A percentile compares a stretch with the other conserved stretches of the same genome.
phyloP scores from a whole-genome alignment of 768 basidiomycete species.

The Chalciporus chontae region DNA sequence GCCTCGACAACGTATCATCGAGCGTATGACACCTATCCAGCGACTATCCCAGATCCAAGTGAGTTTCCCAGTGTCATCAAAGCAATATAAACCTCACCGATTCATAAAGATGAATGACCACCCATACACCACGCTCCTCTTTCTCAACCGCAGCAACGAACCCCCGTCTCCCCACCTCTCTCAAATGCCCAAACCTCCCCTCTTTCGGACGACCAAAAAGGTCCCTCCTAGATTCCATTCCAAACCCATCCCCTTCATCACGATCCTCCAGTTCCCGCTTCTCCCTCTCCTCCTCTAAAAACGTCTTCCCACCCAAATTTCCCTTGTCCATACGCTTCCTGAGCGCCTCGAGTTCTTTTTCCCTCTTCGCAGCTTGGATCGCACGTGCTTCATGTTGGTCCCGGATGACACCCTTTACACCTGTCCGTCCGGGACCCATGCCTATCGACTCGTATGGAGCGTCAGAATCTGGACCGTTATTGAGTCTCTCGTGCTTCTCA shows the following conservation, averaged over 20 bases:
- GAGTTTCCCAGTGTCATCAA: neutral
- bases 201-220: slow-evolving; percentile 47
- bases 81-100: slow-evolving; percentile 46
- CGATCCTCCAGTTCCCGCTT: slow-evolving; percentile 44
- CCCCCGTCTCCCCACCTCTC: slow-evolving; percentile 74
- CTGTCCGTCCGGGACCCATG: slow-evolving; percentile 83
- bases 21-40: slow-evolving; percentile 69
- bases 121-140: slow-evolving; percentile 68
- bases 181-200: slow-evolving; percentile 70
- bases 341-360: slow-evolving; percentile 49
- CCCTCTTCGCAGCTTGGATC: slow-evolving; percentile 49
- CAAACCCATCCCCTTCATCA: slow-evolving; percentile 12
- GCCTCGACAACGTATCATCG: slow-evolving; percentile 61
- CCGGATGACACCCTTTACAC: slow-evolving; percentile 85
- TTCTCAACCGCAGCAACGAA: slow-evolving; percentile 74
- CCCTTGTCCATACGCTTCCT: slow-evolving; percentile 60
- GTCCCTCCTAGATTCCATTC: slow-evolving; percentile 30
- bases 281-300: slow-evolving; percentile 71
- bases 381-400: slow-evolving; percentile 69
- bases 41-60: slow-evolving; percentile 42
- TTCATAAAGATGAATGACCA: slow-evolving; percentile 84
- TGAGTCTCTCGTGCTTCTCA: slow-evolving; percentile 46
- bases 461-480: slow-evolving; percentile 35
- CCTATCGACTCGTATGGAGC: slow-evolving; percentile 58
- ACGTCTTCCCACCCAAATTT: slow-evolving; percentile 66